Conservation (phyloP, 1,284 basidiomycete genomes). For the Sporisorium reilianum region DNA sequence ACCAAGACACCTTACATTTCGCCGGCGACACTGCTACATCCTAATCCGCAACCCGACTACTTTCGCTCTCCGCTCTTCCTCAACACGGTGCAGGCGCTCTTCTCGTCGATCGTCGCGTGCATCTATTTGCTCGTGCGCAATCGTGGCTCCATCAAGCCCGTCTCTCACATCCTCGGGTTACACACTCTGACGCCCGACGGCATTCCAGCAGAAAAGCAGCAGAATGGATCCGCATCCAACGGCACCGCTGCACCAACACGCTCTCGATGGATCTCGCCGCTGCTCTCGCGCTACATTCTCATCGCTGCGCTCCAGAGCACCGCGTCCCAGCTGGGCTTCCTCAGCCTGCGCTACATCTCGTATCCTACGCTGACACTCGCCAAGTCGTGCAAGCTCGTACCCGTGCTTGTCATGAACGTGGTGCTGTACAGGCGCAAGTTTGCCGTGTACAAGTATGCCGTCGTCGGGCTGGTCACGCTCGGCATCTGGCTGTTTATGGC, state of each 20-base stretch:
- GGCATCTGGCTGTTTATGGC: slow-evolving; percentile 98
- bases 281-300: slow-evolving; percentile 62
- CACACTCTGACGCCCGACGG: slow-evolving; percentile 53
- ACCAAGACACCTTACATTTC: slow-evolving; percentile 63
- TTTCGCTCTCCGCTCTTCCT: slow-evolving; percentile 90
- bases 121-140: slow-evolving; percentile 81
- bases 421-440: slow-evolving; percentile 70
- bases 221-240: slow-evolving; percentile 11
- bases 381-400: slow-evolving; percentile 97
- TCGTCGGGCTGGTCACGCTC: slow-evolving; percentile 77
- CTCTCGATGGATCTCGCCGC: slow-evolving; percentile 73
- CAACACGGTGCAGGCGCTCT: slow-evolving; percentile 85
- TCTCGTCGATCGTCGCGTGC: slow-evolving; percentile 82
- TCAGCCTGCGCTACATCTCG: slow-evolving; percentile 91
- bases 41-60: slow-evolving; percentile 54
- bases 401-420: slow-evolving; percentile 95
- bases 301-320: slow-evolving; percentile 83
- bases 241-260: not conserved
- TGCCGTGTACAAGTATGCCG: slow-evolving; percentile 68
- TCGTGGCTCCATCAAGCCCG: slow-evolving; percentile 18
- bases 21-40: slow-evolving; percentile 47
- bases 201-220: slow-evolving; percentile 7
- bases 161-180: slow-evolving; percentile 54
- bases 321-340: slow-evolving; percentile 94
- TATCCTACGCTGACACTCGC: slow-evolving; percentile 99